Evolutionary conservation across 768 basidiomycete species (phyloP).

Genomic region (Suillus subaureus): DNA sequence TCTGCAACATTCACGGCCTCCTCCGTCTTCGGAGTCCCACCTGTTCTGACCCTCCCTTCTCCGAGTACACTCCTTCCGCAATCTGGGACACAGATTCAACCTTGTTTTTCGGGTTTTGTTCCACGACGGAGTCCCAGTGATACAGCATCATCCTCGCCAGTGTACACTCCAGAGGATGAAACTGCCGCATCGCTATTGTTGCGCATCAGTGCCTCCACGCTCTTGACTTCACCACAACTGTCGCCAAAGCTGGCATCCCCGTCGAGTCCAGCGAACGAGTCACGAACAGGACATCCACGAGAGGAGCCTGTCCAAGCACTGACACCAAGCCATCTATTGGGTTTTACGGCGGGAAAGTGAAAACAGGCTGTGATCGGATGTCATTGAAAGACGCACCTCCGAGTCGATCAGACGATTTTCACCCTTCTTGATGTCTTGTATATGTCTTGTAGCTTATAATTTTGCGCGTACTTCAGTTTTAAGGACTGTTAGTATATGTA

Average conservation of each 20-base stretch:
- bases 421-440: neutral
- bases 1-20: conserved; percentile 54
- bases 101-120: conserved; percentile 25
- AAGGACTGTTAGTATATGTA: neutral
- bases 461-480: neutral
- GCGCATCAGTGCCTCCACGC: conserved; percentile 55
- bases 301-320: conserved; percentile 17
- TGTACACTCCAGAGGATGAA: conserved; percentile 61
- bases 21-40: conserved; percentile 35
- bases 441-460: neutral
- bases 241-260: neutral
- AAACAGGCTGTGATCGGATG: neutral
- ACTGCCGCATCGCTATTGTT: conserved; percentile 66
- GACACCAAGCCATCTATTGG: conserved; percentile 30
- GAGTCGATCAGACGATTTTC: neutral
- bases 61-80: conserved; percentile 25
- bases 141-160: conserved; percentile 27
- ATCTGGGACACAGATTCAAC: conserved; percentile 18
- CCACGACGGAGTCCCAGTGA: conserved; percentile 19
- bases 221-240: conserved; percentile 18
- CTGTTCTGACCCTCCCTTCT: conserved; percentile 42
- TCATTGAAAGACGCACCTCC: neutral
- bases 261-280: neutral
- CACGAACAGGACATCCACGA: neutral
- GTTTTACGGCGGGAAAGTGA: conserved; percentile 15